Base-by-base conservation (phyloP, 73 alveolate genomes). In the Loxodes magnus region DNA sequence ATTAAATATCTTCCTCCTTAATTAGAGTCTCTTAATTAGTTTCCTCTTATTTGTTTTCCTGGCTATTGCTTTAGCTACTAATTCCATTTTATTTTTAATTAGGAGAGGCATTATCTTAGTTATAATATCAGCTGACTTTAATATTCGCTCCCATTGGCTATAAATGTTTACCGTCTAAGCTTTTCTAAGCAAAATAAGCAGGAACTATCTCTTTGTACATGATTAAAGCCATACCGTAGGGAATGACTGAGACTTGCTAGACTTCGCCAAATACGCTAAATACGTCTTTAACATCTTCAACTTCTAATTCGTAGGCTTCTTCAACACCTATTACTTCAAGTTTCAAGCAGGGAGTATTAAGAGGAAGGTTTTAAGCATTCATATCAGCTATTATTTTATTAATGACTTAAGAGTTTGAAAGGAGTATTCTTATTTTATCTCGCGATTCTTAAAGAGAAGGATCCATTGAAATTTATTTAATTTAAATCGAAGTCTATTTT, bases 261-360 rank as follows among this genome's bases (percentile, higher is more conserved):
- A 46, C 34, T 46, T 46, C 59, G 59, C 59, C 59, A 22, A 46
- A 46, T 7, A 14, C 16, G n/a, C 27, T 41, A 19, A 46, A 46
- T 25, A 46, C 59, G 7, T 46, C 27, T 1, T n/a, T 12, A 3
- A 46, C 59, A 3, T 46, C 59, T 1, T 20, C n/a, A n/a, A 25
- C 36, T 20, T 46, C 59, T n/a, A 46, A 25, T 7, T 17, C 7
- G 34, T 25, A 46, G n/a, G 14, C 36, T 19, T 21, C 26, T 46
- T 46, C n/a, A 10, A 7, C 7, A 9, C 27, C 59, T 16, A 19
- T n/a, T 1, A 46, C 27, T 2, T 46, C 59, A n/a, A 46, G 39
- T 19, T 46, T 46, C 3, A 46, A 23, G 27, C 59, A 46, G 51
- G 59, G 39, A 33, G 43, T 33, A 1, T 33, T 12, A 33, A 16